Evolutionary conservation across 306 rosid genomes (phyloP).

Genomic region (Sechiopsis laciniata): DNA sequence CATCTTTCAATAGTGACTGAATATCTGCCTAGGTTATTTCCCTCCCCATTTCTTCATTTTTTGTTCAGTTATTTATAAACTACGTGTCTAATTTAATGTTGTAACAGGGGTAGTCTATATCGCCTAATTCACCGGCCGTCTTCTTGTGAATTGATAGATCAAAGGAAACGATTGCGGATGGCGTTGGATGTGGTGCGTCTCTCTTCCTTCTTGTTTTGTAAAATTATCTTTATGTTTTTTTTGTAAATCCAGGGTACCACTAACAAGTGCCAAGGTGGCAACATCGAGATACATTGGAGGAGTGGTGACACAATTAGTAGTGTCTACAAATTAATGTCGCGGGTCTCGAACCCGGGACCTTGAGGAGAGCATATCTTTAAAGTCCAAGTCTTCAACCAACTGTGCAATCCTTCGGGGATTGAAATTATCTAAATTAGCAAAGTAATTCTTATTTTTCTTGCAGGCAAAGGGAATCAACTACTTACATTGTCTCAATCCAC

Average conservation of each 20-base stretch:
- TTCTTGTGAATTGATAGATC: conserved; percentile 70
- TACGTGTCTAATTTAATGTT: conserved; percentile 10
- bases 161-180: conserved; percentile 78
- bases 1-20: conserved; percentile 91
- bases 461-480: conserved; percentile 99
- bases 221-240: not conserved
- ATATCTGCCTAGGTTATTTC: conserved; percentile 69
- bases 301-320: no score
- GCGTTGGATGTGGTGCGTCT: conserved; percentile 83
- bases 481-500: conserved; percentile 87
- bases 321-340: no score
- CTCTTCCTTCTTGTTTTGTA: not conserved
- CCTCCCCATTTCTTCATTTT: not conserved
- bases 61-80: not conserved
- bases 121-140: conserved; percentile 86
- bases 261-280: no score
- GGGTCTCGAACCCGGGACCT: no score
- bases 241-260: no score
- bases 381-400: not conserved
- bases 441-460: conserved; percentile 17
- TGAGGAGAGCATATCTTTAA: no score
- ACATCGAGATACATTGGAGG: no score
- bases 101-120: conserved; percentile 76
- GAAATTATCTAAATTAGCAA: not conserved
- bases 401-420: no score